Evolutionary conservation across 495 filamentous ascomycete species (phyloP).

Genomic region (Rusavskia elegans): DNA sequence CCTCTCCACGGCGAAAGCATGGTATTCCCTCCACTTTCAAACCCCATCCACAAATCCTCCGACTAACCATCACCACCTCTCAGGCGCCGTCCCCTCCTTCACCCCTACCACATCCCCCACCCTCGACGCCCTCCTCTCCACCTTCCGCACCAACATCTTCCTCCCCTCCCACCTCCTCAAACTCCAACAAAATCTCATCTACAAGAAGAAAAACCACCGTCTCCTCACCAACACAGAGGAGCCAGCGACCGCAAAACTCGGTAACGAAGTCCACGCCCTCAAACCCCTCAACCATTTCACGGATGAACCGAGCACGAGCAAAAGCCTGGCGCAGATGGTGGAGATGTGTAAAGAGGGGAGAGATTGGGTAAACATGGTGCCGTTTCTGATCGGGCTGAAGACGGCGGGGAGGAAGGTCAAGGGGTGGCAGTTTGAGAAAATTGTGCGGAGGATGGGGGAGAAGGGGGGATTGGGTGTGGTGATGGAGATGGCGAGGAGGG

Average conservation of each 20-base stretch:
- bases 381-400: conserved; percentile 7
- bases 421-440: conserved; percentile 12
- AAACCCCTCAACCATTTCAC: background rate
- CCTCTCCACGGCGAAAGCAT: conserved; percentile 6
- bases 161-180: conserved; percentile 12
- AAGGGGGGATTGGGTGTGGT: conserved; percentile 3
- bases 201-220: conserved; percentile 6
- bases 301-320: conserved; percentile 8
- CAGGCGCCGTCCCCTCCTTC: conserved; percentile 11
- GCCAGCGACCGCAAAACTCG: conserved; percentile 10
- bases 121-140: conserved; percentile 11
- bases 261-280: conserved; percentile 4
- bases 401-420: conserved; percentile 5
- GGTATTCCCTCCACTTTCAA: background rate
- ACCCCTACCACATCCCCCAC: conserved; percentile 6
- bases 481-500: conserved; percentile 4
- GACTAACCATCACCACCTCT: background rate
- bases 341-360: conserved; percentile 4
- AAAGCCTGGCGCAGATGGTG: conserved; percentile 2
- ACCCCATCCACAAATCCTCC: background rate
- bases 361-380: conserved; percentile 10
- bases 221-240: conserved; percentile 10
- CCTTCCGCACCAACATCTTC: conserved; percentile 14
- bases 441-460: conserved; percentile 5
- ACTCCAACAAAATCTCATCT: conserved; percentile 9